A percentile compares a stretch with the other conserved stretches of the same genome.
Conservation (phyloP, 768 basidiomycete species). For the Suillus subluteus region DNA sequence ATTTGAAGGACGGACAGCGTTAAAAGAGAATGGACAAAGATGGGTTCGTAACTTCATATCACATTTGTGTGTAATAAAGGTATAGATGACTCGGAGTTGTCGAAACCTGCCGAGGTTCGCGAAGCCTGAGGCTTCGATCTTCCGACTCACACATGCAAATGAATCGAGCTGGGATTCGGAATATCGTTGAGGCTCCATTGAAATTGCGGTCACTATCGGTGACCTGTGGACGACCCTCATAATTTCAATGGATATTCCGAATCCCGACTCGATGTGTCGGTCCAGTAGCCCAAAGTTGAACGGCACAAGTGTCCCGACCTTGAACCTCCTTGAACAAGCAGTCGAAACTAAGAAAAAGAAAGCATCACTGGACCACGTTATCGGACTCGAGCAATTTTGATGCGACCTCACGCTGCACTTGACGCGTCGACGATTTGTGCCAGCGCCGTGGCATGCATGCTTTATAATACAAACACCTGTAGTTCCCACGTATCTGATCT, state of each 20-base stretch:
- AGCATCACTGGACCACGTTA: neutral
- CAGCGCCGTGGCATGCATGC: neutral
- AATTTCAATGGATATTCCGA: no score
- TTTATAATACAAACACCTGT: no score
- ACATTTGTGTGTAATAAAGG: neutral
- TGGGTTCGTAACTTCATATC: neutral
- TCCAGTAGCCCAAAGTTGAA: no score
- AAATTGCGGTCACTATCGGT: neutral
- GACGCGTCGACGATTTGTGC: neutral
- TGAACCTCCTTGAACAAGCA: neutral
- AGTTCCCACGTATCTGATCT: no score
- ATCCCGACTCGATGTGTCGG: no score
- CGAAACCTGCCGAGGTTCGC: neutral
- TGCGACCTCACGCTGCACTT: neutral
- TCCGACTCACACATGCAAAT: neutral
- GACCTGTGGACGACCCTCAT: neutral
- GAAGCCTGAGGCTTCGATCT: neutral
- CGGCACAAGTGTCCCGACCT: neutral
- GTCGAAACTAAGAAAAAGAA: no score
- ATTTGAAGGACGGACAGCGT: no score
- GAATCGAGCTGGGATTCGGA: neutral
- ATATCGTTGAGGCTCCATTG: neutral
- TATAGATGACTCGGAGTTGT: no score
- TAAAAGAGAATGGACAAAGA: neutral
- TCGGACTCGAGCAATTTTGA: neutral